These are phyloP conservation scores for Rossbeevera mucosa DNA, from an alignment of 768 basidiomycete genomes.

Conservation along the genomic window DNA sequence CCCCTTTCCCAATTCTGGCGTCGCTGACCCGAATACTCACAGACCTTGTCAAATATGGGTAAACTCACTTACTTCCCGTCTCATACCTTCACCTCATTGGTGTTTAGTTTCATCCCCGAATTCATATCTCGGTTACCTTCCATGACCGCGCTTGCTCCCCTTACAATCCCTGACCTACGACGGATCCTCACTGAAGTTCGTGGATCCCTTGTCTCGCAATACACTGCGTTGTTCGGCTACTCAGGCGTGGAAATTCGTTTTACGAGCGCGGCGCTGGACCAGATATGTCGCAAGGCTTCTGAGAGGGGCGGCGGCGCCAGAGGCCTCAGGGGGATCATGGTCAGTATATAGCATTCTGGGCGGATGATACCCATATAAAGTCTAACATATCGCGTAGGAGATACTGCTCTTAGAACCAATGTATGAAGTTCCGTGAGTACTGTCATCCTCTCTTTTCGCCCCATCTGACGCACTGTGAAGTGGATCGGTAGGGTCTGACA, in stretches of 20 bases:
- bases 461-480: constrained; percentile 29
- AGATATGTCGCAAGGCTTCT: constrained; percentile 73
- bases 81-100: constrained; percentile 3
- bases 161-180: constrained; percentile 77
- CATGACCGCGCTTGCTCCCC: constrained; percentile 76
- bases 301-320: constrained; percentile 87
- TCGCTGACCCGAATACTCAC: constrained; percentile 5
- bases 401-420: constrained; percentile 78
- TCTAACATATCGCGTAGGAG: constrained; percentile 47
- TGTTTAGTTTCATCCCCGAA: constrained; percentile 81
- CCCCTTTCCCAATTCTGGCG: not conserved
- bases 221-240: constrained; percentile 75
- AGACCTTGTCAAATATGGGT: constrained; percentile 88
- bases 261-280: constrained; percentile 73
- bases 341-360: constrained; percentile 25
- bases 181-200: constrained; percentile 91
- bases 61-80: constrained; percentile 9
- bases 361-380: not conserved
- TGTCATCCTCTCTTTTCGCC: constrained; percentile 1
- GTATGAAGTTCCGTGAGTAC: constrained; percentile 85
- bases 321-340: constrained; percentile 87
- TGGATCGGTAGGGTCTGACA: constrained; percentile 53
- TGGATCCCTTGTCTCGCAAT: constrained; percentile 88
- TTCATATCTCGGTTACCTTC: constrained; percentile 92
- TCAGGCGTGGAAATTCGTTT: constrained; percentile 86